phyloP scores from a whole-genome alignment of 2,329 filamentous ascomycete genomes.

The Nothopassalora personata region DNA sequence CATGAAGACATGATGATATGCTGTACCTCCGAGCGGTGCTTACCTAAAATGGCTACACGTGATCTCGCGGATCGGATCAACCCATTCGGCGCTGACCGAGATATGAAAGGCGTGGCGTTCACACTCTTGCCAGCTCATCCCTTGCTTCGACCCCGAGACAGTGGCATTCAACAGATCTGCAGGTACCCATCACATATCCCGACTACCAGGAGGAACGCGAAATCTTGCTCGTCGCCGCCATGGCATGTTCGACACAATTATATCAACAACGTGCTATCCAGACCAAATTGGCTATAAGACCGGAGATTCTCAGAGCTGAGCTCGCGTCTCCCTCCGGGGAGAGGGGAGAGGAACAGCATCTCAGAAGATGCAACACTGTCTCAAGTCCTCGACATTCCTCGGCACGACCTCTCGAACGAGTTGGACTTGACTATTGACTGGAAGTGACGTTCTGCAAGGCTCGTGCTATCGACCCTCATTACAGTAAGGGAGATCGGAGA shows the following conservation, averaged over 20 bases:
- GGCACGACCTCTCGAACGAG: constrained; percentile 14
- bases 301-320: no score
- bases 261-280: no score
- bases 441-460: constrained; percentile 20
- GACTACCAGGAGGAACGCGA: neutral
- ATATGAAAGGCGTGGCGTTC: neutral
- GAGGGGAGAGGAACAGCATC: neutral
- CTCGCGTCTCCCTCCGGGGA: no score
- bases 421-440: neutral
- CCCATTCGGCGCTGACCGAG: neutral
- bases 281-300: no score
- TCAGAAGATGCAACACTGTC: neutral
- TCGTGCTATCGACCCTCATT: constrained; percentile 2
- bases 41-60: neutral
- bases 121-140: neutral
- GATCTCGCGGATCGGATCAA: neutral
- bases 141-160: neutral
- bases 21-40: neutral
- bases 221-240: neutral
- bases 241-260: neutral
- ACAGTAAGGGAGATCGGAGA: constrained; percentile 28
- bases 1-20: neutral
- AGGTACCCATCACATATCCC: neutral
- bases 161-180: neutral
- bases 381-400: constrained; percentile 19